phyloP scores from a whole-genome alignment of 176 grass and related monocot species.

The Oryza longistaminata region DNA sequence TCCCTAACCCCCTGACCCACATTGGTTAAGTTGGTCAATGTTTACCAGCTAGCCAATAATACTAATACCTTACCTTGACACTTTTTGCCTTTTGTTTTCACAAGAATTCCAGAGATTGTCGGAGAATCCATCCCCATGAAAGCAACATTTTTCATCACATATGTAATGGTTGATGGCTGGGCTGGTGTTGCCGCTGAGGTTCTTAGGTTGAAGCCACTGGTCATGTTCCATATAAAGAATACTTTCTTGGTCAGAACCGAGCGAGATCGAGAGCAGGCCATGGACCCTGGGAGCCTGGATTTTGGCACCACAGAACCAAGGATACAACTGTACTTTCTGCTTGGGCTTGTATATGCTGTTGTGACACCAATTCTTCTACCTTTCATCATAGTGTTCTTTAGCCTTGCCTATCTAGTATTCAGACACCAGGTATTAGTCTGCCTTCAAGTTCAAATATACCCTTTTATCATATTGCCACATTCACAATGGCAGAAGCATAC shows the following conservation, averaged over 20 bases:
- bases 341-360: constrained; percentile 88
- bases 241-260: constrained; percentile 92
- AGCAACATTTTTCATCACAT: constrained; percentile 96
- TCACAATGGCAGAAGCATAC: not conserved
- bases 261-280: constrained; percentile 76
- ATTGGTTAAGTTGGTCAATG: constrained; percentile 11
- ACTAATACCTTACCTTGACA: constrained; percentile 17
- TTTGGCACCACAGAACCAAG: constrained; percentile 80
- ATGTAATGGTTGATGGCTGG: constrained; percentile 98
- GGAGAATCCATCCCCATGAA: constrained; percentile 96
- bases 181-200: constrained; percentile 87
- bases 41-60: constrained; percentile 13
- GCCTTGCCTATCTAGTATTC: constrained; percentile 87
- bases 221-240: constrained; percentile 90
- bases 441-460: constrained; percentile 22
- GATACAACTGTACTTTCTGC: constrained; percentile 92
- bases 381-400: constrained; percentile 89
- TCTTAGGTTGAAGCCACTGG: constrained; percentile 77
- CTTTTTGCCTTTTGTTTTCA: constrained; percentile 9
- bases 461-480: not conserved
- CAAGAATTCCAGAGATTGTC: constrained; percentile 85
- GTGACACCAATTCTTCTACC: constrained; percentile 90
- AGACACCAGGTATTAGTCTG: constrained; percentile 78
- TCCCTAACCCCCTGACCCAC: not conserved
- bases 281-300: constrained; percentile 88